Conservation (phyloP, 2,329 filamentous ascomycete genomes). For the Xylariaceae sp. region DNA sequence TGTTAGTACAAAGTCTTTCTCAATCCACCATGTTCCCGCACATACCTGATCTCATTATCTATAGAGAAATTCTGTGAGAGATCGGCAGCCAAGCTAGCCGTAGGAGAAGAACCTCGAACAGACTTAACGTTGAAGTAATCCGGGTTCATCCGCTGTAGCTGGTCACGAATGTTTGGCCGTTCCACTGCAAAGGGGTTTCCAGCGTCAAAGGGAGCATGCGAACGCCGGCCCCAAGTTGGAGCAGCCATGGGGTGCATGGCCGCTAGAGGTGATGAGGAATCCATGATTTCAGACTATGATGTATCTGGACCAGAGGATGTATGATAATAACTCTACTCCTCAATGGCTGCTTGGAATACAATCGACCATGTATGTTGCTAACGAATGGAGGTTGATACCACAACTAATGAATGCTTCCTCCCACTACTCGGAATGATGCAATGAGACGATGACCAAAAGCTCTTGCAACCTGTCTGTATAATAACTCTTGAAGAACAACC, state of each 20-base stretch:
- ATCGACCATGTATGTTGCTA: constrained; percentile 31
- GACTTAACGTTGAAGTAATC: constrained; percentile 87
- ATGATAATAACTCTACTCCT: constrained; percentile 39
- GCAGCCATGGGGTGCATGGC: constrained; percentile 82
- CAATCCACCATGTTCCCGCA: constrained; percentile 27
- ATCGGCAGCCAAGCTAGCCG: constrained; percentile 88
- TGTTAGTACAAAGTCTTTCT: constrained; percentile 19
- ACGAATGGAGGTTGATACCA: constrained; percentile 35
- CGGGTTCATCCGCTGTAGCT: constrained; percentile 61
- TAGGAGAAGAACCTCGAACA: constrained; percentile 84
- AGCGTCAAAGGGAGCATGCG: constrained; percentile 52
- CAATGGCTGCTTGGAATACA: constrained; percentile 36
- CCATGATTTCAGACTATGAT: constrained; percentile 62
- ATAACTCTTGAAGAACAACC: constrained; percentile 7
- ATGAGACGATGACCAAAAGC: constrained; percentile 13
- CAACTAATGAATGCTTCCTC: constrained; percentile 38
- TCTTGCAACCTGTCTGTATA: constrained; percentile 16
- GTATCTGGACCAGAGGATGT: constrained; percentile 28
- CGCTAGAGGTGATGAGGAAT: constrained; percentile 91
- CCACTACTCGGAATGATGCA: constrained; percentile 27
- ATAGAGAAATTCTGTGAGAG: constrained; percentile 97
- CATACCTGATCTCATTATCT: constrained; percentile 81
- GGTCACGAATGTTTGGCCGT: constrained; percentile 81
- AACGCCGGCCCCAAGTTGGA: constrained; percentile 65
- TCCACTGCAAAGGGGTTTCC: constrained; percentile 59